Conservation (phyloP, 345 rosid species). For the Melaleuca quinquenervia region DNA sequence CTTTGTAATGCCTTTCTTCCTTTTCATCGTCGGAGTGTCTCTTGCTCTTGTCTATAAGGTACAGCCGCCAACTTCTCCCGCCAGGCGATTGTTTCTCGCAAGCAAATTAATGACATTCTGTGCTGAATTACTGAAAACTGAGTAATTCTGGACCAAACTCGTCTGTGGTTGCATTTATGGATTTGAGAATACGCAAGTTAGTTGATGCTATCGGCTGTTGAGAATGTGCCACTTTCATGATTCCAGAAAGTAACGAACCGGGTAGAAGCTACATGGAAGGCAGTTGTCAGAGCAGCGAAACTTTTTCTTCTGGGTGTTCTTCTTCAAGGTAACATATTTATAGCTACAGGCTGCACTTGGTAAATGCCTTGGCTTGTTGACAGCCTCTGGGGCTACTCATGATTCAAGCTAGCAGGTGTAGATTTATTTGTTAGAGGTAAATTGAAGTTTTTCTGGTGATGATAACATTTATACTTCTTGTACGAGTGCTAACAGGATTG, state of each 20-base stretch:
- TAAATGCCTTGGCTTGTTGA: neutral
- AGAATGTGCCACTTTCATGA: neutral
- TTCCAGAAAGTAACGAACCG: conserved; percentile 28
- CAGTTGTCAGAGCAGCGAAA: conserved; percentile 21
- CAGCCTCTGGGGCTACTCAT: neutral
- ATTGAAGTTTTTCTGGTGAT: neutral
- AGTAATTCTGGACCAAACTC: neutral
- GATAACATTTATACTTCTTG: neutral
- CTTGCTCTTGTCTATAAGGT: conserved; percentile 40
- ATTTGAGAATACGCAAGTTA: neutral
- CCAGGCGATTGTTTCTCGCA: neutral
- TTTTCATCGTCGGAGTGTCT: conserved; percentile 32
- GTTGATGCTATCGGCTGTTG: neutral
- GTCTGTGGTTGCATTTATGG: neutral
- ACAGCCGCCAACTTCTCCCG: neutral
- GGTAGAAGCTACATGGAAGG: conserved; percentile 24
- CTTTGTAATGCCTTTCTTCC: conserved; percentile 42
- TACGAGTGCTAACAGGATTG: neutral
- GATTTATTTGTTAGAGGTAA: neutral
- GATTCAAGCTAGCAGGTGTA: neutral
- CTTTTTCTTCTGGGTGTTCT: conserved; percentile 29
- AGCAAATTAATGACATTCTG: neutral
- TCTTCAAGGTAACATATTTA: conserved; percentile 30
- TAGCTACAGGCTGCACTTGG: neutral
- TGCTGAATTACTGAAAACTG: neutral